Base-by-base conservation (phyloP, 2,329 filamentous ascomycete genomes). In the Zalaria sp. region DNA sequence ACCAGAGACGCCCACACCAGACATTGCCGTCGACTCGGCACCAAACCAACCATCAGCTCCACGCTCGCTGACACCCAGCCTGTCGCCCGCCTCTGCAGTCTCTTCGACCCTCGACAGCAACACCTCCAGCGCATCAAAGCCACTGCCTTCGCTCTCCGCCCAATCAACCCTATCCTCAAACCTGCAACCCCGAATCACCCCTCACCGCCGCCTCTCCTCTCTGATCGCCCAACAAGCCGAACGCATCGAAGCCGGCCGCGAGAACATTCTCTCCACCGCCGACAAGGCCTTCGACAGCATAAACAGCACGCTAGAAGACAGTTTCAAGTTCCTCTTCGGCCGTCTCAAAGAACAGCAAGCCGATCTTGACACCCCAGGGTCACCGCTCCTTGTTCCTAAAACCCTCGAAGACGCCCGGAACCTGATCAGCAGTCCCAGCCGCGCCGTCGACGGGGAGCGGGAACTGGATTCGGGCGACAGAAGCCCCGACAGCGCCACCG, bases 271-370 rank as follows among this genome's bases (percentile, higher is more conserved):
- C 45, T 87, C 75, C 51, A 88, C 86, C 1, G 91, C 91, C 7
- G 91, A 98, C 55, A 87, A 94, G 57, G 76, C 88, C 1, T 70
- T 96, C 48, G 93, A 95, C 56, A 93, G 80, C 31, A 94, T 98
- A 50, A 84, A 89, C 47, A 88, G 75, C 54, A 93, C 86, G 38
- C 68, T 96, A 3, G 88, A 89, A 45, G 87, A 85, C 54, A 95
- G 87, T 57, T 93, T 95, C 64, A 91, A 87, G 46, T 93, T 96
- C 57, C 67, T 98, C 25, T 77, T 98, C 42, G 89, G 89, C 10
- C 84, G 87, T 50, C 69, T 95, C 18, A 85, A 83, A 47, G 87
- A 94, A 58, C 70, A 78, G 51, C 56, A 61, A 2, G 61, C 63
- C 27, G 60, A 62, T 36, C 7, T 32, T 7, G 29, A 32, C 7